phyloP scores from a whole-genome alignment of 2,329 filamentous ascomycete species.

The Penicillium expansum region DNA sequence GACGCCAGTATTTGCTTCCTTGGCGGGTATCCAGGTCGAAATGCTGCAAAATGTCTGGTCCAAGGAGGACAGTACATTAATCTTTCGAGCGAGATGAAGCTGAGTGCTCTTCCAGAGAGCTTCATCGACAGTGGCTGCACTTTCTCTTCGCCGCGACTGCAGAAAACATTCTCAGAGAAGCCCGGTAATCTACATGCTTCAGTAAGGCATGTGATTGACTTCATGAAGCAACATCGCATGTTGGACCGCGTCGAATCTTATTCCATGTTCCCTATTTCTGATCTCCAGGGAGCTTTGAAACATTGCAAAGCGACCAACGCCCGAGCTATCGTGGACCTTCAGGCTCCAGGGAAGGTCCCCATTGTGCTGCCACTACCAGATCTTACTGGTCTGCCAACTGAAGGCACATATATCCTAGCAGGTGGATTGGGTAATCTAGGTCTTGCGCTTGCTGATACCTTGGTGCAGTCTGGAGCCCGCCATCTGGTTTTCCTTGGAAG shows the following conservation, averaged over 20 bases:
- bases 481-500: conserved; percentile 25
- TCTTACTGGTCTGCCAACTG: conserved; percentile 5
- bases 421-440: conserved; percentile 25
- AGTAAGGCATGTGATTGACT: conserved; percentile 12
- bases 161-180: conserved; percentile 17
- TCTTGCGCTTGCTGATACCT: conserved; percentile 20
- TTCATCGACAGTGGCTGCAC: conserved; percentile 20
- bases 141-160: conserved; percentile 17
- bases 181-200: conserved; percentile 15
- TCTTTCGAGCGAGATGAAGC: conserved; percentile 17
- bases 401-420: conserved; percentile 21
- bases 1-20: conserved; percentile 17
- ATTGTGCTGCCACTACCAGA: conserved; percentile 14
- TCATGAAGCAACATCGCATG: conserved; percentile 16
- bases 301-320: conserved; percentile 8
- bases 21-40: conserved; percentile 14
- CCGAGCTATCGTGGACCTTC: conserved; percentile 14
- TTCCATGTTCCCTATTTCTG: conserved; percentile 8
- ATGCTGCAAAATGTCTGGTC: conserved; percentile 14
- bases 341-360: conserved; percentile 14
- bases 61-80: conserved; percentile 20
- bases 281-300: conserved; percentile 11
- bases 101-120: conserved; percentile 18
- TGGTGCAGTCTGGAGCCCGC: no score
- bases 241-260: conserved; percentile 14